phyloP scores from a whole-genome alignment of 306 rosid species.

The Vachellia pachyceras region DNA sequence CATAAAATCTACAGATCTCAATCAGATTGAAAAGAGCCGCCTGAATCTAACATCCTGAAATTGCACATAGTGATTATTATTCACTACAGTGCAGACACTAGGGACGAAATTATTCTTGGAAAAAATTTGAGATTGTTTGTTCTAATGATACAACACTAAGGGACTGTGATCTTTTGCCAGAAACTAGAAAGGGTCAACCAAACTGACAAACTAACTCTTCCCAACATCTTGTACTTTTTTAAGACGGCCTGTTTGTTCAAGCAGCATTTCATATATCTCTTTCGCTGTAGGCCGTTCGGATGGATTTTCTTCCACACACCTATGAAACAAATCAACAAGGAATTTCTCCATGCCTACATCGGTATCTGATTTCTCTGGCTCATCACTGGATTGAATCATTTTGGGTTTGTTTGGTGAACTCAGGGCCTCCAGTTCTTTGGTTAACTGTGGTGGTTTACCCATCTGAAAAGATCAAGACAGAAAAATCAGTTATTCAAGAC shows the following conservation, averaged over 20 bases:
- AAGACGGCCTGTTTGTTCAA: conserved; percentile 41
- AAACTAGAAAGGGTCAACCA: conserved; percentile 23
- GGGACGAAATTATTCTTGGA: conserved; percentile 35
- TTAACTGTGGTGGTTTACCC: conserved; percentile 73
- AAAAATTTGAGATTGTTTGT: conserved; percentile 30
- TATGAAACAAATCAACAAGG: conserved; percentile 74
- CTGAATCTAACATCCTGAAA: conserved; percentile 36
- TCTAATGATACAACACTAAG: conserved; percentile 35
- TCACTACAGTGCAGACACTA: conserved; percentile 32
- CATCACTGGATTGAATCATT: conserved; percentile 64
- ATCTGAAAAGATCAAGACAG: conserved; percentile 43
- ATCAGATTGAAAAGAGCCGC: conserved; percentile 41
- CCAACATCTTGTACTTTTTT: conserved; percentile 47
- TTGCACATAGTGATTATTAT: conserved; percentile 31
- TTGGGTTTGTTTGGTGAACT: conserved; percentile 55
- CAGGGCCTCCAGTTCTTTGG: conserved; percentile 66
- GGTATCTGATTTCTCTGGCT: conserved; percentile 48
- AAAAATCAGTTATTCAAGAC: conserved; percentile 10
- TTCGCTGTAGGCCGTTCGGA: conserved; percentile 76
- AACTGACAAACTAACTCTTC: conserved; percentile 43
- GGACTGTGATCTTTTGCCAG: conserved; percentile 40
- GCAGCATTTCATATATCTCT: conserved; percentile 64
- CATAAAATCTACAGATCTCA: conserved; percentile 49
- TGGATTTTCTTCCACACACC: conserved; percentile 72
- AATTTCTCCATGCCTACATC: conserved; percentile 50